These are phyloP conservation scores for Debaryomyces singareniensis DNA, from an alignment of 1,139 yeast genomes.

Conservation along the genomic window DNA sequence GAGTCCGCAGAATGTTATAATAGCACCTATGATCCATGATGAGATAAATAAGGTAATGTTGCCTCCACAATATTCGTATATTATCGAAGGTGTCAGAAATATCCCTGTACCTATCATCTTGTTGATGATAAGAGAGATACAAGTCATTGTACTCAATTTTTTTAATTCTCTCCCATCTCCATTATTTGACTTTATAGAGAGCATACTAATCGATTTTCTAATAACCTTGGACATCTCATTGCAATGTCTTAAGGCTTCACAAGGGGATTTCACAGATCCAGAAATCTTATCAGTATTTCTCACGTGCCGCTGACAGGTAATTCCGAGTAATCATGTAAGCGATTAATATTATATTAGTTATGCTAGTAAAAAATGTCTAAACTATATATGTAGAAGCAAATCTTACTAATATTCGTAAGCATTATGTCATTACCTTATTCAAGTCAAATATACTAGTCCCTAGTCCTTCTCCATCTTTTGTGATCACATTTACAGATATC, in stretches of 20 bases:
- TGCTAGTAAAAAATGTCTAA: no score
- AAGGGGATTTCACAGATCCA: no score
- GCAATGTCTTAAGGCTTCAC: no score
- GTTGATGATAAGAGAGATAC: conserved; percentile 37
- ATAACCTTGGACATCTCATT: no score
- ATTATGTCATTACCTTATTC: neutral
- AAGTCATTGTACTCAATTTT: conserved; percentile 14
- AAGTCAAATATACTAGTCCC: conserved; percentile 6
- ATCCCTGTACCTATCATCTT: conserved; percentile 51
- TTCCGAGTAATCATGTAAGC: no score
- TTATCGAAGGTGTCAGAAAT: conserved; percentile 44
- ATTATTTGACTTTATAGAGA: no score
- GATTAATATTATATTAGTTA: no score
- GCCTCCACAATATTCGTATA: conserved; percentile 38
- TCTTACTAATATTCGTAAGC: no score
- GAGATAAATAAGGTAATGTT: conserved; percentile 33
- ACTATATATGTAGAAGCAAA: no score
- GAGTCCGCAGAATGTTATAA: conserved; percentile 41
- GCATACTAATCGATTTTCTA: no score
- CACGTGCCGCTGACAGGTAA: no score
- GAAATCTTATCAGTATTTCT: no score
- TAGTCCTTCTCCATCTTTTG: conserved; percentile 9
- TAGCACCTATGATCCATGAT: conserved; percentile 40
- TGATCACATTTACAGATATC: conserved; percentile 16
- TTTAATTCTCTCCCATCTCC: neutral